Evolutionary conservation across 1,284 basidiomycete species (phyloP), one percentile per base, ranked within the genome.

Genomic region (Apiotrichum montevideense): DNA sequence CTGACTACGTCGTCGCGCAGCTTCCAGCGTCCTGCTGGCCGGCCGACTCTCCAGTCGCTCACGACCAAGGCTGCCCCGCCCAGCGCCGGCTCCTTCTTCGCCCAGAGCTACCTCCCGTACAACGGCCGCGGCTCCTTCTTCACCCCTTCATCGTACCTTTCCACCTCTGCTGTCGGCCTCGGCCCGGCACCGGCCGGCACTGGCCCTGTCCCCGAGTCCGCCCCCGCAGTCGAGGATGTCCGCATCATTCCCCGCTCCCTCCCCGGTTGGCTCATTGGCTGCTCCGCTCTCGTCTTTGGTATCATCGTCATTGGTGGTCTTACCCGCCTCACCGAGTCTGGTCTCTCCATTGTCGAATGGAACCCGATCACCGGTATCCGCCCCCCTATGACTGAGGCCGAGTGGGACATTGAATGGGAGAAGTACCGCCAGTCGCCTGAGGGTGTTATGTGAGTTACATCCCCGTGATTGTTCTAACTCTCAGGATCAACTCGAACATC

Each of bases 331-430:
- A 99, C 96, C 4, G 96, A 99, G 78, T 96, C 92, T 32, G 96
- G 96, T 5, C 80, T 99, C 61, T 94, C 90, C 65, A 99, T 99
- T 73, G 95, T 91, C 35, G 96, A 99, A 80, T 99, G 96, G 96
- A 84, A 85, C 58, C 92, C 95, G 6, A 86, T 98, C 63, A 88
- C 90, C 47, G 96, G 96, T 29, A 81, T 93, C 55, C 74, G 92
- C 14, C 91, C 94, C 14, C 96, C 96, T 2, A 77, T 90, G 39
- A 84, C 84, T 2, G 77, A 82, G 14, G 83, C 79, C 2, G 85
- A 91, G 59, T 99, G 96, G 96, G 81, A 86, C 59, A 80, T 78
- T 35, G 96, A 98, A 71, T 98, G 97, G 76, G 84, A 87, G 46
- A 98, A 98, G 78, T 99, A 99, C 81, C 90, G 87, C 75, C 81